Base-by-base conservation (phyloP, 345 rosid genomes). In the Combretum micranthum region DNA sequence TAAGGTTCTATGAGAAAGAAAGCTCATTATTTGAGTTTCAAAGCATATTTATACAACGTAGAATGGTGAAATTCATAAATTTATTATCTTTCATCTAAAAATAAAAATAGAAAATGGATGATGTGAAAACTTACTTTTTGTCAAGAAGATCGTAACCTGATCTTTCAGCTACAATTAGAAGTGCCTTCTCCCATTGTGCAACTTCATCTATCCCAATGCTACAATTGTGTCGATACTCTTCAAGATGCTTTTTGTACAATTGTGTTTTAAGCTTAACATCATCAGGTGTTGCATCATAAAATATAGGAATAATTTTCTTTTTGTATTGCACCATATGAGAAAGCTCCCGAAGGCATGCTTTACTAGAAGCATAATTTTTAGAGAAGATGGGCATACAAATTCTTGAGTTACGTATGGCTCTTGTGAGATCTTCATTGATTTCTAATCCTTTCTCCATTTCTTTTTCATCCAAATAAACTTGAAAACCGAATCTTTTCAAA, bases 181-280 rank as follows among this genome's bases (percentile, higher is more conserved):
- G 39, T 4, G 39, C 39, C 39, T 32, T 32, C 39, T 32, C 39
- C 39, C 39, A 32, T 11, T 32, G 5, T 1, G 1, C 39, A 4
- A 32, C 10, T 7, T 32, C 39, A 32, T 4, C 39, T 32, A 32
- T 9, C 10, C 9, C 39, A 32, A 32, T 11, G 5, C 9, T 4
- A 4, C 10, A 11, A 32, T 32, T 7, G 9, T 7, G 9, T 32
- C 10, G 39, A 13, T 47, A 23, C 20, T 16, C 1, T 2, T 18
- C 22, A 1, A 58, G 13, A 25, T 13, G n/a, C 4, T 11, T 0
- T 1, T 12, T 3, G 23, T 46, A 58, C 4, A 47, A 2, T 7
- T 8, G 12, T 22, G 62, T 21, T 16, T 47, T 47, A 15, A 58
- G 62, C 53, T 22, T 47, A 5, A 47, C 62, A 26, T 58, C 61